Evolutionary conservation across 2,329 filamentous ascomycete genomes (phyloP), one percentile per base, ranked within the genome.

Genomic region (Aspergillus amoenus): DNA sequence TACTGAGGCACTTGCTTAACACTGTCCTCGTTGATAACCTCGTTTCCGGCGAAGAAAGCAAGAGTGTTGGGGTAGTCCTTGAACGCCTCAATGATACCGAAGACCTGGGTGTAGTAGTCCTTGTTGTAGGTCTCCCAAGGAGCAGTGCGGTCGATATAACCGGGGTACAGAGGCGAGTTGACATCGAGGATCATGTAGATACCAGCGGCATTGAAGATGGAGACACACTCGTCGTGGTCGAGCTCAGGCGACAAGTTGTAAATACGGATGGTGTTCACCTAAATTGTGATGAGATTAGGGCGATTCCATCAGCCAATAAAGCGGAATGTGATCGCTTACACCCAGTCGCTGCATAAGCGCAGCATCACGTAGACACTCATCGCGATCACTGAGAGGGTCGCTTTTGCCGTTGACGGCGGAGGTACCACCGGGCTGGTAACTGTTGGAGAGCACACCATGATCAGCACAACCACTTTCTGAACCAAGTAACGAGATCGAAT

Each of bases 141-240:
- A 56, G 82, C 75, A 8, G 71, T 75, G 44, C 84, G 81, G 68
- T 88, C 79, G 55, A 88, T 75, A 57, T 78, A 82, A 61, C 85
- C 78, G 45, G 82, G 81, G 6, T 74, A 70, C 15, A 85, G 70
- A 4, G 85, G 84, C 21, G 82, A 84, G 75, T 87, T 88, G 70
- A 88, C 85, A 62, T 88, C 85, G 45, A 88, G 73, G 52, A 88
- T 78, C 77, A 88, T 79, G 74, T 88, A 88, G 67, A 88, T 88
- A 52, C 85, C 85, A 30, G 83, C 84, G 3, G 80, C 79, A 66
- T 87, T 86, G 80, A 88, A 87, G 72, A 87, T 86, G 59, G 80
- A 83, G 57, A 80, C 83, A 68, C 85, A 88, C 57, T 82, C 75
- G 62, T 85, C 82, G 72, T 88, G 85, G 71, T 87, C 81, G 56